phyloP scores from a whole-genome alignment of 2,329 filamentous ascomycete genomes.

The Epichloe scottii region DNA sequence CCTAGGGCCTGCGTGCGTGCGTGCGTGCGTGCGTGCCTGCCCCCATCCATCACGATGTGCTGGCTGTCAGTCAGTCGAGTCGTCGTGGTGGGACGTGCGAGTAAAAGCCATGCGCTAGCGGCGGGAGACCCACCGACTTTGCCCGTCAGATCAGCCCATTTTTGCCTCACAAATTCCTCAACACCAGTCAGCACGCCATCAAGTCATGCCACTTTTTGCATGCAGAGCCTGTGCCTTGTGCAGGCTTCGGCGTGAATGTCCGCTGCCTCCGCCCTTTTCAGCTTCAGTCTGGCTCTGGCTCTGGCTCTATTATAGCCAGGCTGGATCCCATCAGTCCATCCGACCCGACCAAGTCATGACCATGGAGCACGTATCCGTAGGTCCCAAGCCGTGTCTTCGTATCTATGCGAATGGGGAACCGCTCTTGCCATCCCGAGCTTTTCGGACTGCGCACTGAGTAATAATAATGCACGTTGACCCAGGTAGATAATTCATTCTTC shows the following conservation, averaged over 20 bases:
- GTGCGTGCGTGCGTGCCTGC: too few species aligned
- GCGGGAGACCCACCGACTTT: constrained; percentile 5
- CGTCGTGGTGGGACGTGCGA: background rate
- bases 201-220: constrained; percentile 24
- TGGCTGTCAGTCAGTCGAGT: background rate
- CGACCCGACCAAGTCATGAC: background rate
- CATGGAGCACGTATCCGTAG: background rate
- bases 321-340: background rate
- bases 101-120: constrained; percentile 1
- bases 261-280: constrained; percentile 2
- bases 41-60: too few species aligned
- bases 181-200: constrained; percentile 16
- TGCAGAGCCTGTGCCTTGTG: constrained; percentile 3
- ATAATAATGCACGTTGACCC: background rate
- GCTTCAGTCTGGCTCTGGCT: background rate
- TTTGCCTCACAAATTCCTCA: constrained; percentile 21
- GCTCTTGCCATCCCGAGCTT: background rate
- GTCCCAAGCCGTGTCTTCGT: background rate
- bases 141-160: constrained; percentile 23
- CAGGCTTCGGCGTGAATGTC: background rate
- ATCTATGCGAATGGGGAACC: background rate
- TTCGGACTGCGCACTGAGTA: background rate
- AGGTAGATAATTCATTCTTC: background rate
- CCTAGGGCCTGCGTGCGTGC: too few species aligned
- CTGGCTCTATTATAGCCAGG: background rate